Evolutionary conservation across 2,329 filamentous ascomycete species (phyloP), one percentile per base, ranked within the genome.

Genomic region (Exophiala viscosa): DNA sequence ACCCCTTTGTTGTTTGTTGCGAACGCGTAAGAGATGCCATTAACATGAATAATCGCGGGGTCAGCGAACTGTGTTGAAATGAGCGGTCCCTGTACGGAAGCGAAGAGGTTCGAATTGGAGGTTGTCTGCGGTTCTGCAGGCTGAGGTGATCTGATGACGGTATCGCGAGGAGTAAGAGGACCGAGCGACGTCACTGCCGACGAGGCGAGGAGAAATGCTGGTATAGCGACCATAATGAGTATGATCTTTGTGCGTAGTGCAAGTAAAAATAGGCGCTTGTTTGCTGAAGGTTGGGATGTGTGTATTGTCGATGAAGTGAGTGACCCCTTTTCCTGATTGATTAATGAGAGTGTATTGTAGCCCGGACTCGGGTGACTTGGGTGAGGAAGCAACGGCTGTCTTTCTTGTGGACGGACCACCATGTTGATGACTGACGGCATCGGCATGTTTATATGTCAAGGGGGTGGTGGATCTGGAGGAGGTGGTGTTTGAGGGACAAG

Each of bases 21-120:
- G 64, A 83, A 85, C 6, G 81, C 77, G 59, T 84, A 81, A 73
- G 77, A 84, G 2, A 67, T 70, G 6, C 73, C 76, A 56, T 77
- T 70, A 3, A 67, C 72, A 60, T 76, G 65, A 43, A 84, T 61
- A 44, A 84, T 72, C 10, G 73, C 66, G 3, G 72, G 70, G 46
- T 74, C 72, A 1, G 71, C 67, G 48, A 74, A 73, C 36, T 73
- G 64, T 17, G 66, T 62, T 32, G 69, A 60, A 34, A 74, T 62
- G 11, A 64, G 67, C 2, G 62, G 62, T 18, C 62, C 62, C 15
- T 52, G 5, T 14, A 63, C 44, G n/a, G 60, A 61, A 9, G 47
- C 55, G 43, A 58, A 60, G 11, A 48, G 52, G 33, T 48, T 41
- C 17, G 46, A 45, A 13, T 38, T 33, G 3, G 56, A 34, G n/a